A percentile compares a stretch with the other conserved stretches of the same genome.
phyloP scores from a whole-genome alignment of 2,329 filamentous ascomycete species.

The Graphiopsis chlorocephala region DNA sequence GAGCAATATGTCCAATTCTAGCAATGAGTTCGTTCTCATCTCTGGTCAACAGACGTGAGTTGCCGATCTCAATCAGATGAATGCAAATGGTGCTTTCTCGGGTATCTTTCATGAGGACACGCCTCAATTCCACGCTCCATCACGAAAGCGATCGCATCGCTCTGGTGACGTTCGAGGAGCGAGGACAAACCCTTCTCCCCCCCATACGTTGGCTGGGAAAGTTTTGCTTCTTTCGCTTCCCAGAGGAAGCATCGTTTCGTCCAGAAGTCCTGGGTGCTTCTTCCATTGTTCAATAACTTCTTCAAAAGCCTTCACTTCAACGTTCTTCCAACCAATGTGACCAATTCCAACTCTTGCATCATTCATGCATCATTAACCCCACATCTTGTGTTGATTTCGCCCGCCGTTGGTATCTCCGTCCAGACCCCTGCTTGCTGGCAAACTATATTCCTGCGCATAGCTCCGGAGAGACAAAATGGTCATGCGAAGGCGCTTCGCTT shows the following conservation, averaged over 20 bases:
- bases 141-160: background rate
- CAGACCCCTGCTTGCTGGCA: background rate
- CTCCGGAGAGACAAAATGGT: background rate
- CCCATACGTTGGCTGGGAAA: background rate
- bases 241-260: background rate
- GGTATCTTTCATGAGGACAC: background rate
- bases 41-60: background rate
- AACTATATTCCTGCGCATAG: constrained; percentile 4
- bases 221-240: background rate
- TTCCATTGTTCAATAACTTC: background rate
- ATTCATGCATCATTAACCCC: background rate
- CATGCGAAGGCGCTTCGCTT: constrained; percentile 1
- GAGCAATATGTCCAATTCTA: background rate
- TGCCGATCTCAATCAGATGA: background rate
- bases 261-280: background rate
- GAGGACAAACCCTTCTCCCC: background rate
- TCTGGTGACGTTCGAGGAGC: background rate
- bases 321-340: background rate
- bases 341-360: background rate
- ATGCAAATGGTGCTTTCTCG: background rate
- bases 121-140: background rate
- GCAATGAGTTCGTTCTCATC: background rate
- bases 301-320: background rate
- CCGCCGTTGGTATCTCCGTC: background rate
- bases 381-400: background rate